Base-by-base conservation (phyloP, 2,329 filamentous ascomycete species). In the Whalleya microplaca region DNA sequence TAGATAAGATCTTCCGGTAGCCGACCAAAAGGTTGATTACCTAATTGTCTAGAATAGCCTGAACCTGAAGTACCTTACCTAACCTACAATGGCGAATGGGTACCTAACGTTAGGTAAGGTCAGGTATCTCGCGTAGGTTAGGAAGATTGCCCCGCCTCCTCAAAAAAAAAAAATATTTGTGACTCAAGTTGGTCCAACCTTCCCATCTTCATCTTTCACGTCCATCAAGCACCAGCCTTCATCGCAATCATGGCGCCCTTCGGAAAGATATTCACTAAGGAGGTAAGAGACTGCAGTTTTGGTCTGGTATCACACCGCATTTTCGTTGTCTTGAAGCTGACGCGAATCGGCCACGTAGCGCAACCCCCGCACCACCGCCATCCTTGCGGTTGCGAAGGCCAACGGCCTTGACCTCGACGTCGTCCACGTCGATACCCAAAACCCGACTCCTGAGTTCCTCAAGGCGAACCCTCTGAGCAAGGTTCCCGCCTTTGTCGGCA, bases 361-460 rank as follows among this genome's bases (percentile, higher is more conserved):
- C 75, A 96, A 97, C 86, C 83, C 90, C 79, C 93, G 94, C 83
- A 90, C 89, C 78, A 90, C 89, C 73, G 88, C 88, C 76, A 90
- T 96, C 79, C 86, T 89, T 77, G 93, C 91, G 71, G 91, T 97
- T 74, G 95, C 95, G 71, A 98, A 99, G 89, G 92, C 92, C 82
- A 98, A 98, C 81, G 88, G 90, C 76, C 86, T 99, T 75, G 92
- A 98, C 66, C 78, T 99, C 70, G 92, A 97, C 80, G 78, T 93
- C 66, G 89, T 95, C 68, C 79, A 90, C 71, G 89, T 87, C 64
- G 80, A 88, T 75, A 81, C 84, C 63, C 77, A 77, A 64, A 87
- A 87, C 71, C 79, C 89, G 67, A 83, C 84, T 66, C 77, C 81
- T 65, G 92, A 96, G 74, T 96, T 96, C 84, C 80, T 87, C 73